Evolutionary conservation across 495 filamentous ascomycete species (phyloP).

Genomic region (Talaromyces trachyspermus): DNA sequence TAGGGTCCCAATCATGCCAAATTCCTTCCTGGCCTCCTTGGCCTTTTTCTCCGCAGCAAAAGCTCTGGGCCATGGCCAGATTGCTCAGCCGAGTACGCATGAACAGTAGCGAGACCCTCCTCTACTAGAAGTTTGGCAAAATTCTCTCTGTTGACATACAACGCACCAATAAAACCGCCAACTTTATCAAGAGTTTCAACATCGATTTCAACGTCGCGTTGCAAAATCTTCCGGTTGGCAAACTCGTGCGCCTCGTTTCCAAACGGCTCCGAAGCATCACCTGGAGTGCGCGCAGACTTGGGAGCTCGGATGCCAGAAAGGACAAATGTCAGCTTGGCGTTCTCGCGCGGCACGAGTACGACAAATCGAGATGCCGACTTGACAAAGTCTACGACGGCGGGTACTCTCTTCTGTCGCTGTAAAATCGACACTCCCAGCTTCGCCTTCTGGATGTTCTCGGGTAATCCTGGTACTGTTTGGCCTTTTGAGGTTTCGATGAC

Average conservation of each 20-base stretch:
- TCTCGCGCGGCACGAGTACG: slow-evolving; percentile 84
- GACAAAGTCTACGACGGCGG: slow-evolving; percentile 93
- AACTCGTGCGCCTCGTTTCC: slow-evolving; percentile 91
- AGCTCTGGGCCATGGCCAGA: slow-evolving; percentile 83
- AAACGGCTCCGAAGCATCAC: slow-evolving; percentile 84
- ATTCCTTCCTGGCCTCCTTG: slow-evolving; percentile 77
- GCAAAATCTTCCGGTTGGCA: slow-evolving; percentile 77
- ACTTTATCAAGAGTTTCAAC: slow-evolving; percentile 92
- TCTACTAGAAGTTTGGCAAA: slow-evolving; percentile 91
- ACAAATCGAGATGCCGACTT: slow-evolving; percentile 94
- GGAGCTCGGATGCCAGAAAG: slow-evolving; percentile 93
- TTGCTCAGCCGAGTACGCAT: slow-evolving; percentile 92
- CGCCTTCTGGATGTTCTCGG: slow-evolving; percentile 87
- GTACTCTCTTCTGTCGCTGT: slow-evolving; percentile 83
- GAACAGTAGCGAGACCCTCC: slow-evolving; percentile 86
- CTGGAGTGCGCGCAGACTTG: slow-evolving; percentile 69
- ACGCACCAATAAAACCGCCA: slow-evolving; percentile 92
- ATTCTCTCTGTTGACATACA: slow-evolving; percentile 92
- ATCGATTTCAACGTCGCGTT: slow-evolving; percentile 95
- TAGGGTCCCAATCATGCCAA: slow-evolving; percentile 93
- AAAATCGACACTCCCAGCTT: slow-evolving; percentile 85
- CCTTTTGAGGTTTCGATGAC: slow-evolving; percentile 73
- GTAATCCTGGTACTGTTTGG: slow-evolving; percentile 76
- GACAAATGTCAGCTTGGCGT: slow-evolving; percentile 90
- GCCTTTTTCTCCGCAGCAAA: slow-evolving; percentile 80